Percentiles rank a stretch among this genome's conserved stretches.
Evolutionary conservation across 1,284 basidiomycete genomes (phyloP).

Genomic region (Tilletiopsis washingtonensis): DNA sequence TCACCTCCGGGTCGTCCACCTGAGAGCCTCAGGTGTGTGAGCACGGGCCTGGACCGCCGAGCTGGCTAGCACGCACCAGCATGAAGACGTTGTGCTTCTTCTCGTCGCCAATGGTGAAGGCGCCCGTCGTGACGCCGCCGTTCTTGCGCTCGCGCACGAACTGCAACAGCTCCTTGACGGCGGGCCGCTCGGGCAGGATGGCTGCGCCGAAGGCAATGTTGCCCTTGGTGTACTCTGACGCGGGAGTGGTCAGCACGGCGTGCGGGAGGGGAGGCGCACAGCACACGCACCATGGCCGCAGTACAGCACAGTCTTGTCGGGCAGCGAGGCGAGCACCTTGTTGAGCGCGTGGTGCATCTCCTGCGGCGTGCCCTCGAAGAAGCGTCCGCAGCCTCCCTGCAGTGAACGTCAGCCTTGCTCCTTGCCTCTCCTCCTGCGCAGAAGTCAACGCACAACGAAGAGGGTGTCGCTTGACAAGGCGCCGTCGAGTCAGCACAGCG

Average conservation of each 20-base stretch:
- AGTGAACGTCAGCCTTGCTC: neutral
- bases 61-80: no score
- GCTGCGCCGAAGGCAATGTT: constrained; percentile 47
- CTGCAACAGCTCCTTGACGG: constrained; percentile 53
- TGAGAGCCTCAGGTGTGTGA: no score
- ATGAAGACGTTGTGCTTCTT: constrained; percentile 52
- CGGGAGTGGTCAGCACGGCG: neutral
- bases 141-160: constrained; percentile 21
- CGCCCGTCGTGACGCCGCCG: constrained; percentile 61
- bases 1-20: constrained; percentile 25
- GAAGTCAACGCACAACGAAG: constrained; percentile 59
- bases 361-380: constrained; percentile 80
- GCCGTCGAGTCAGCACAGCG: neutral
- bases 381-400: constrained; percentile 72
- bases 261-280: neutral
- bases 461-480: constrained; percentile 73
- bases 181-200: constrained; percentile 61
- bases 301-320: constrained; percentile 72
- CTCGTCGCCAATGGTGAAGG: constrained; percentile 74
- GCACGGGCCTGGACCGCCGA: no score
- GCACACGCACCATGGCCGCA: constrained; percentile 64
- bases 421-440: no score
- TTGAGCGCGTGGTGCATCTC: constrained; percentile 81
- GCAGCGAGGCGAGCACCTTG: constrained; percentile 61
- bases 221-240: constrained; percentile 42